Base-by-base conservation (phyloP, 352 stramenopile genomes). In the Globisporangium nodosum region DNA sequence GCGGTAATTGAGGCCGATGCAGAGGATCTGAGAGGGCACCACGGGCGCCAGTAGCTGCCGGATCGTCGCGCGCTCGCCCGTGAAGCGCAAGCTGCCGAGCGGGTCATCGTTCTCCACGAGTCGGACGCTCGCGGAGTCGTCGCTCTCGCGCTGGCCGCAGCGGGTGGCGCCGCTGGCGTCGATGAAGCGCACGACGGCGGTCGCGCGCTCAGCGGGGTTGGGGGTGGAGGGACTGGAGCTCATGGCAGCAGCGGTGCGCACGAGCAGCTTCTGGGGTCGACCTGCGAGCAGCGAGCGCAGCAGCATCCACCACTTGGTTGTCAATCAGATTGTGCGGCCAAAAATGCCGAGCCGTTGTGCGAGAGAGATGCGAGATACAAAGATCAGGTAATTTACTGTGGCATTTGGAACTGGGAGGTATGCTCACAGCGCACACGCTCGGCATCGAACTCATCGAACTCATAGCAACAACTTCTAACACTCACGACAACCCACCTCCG, bases 1-100 rank as follows among this genome's bases (percentile, higher is more conserved):
- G 63, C 83, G 74, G 74, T 97, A 97, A 73, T 97, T 97, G 33
- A 97, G 76, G 5, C 90, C 90, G 35, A 96, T 94, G 47, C 83
- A 79, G 21, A 94, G 70, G 61, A 96, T 92, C 68, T 90, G 81
- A 12, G 80, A 81, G 20, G 88, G 87, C 49, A 87, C 68, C 39
- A 96, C 78, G 3, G 88, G 88, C 27, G 78, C 75, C 56, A 96
- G 70, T 37, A 96, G 66, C 65, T 86, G 85, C 61, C 76, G 70
- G 50, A 95, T 76, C 11, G 60, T 74, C 9, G 81, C 84, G 6
- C 71, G 69, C 60, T 87, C 61, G 27, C 79, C 78, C 11, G 81
- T 93, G 61, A 91, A 89, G 53, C 49, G 24, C 30, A 82, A 68
- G 52, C 59, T 81, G 27, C 84, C 84, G 12, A 93, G 63, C 24